Percentiles rank a stretch among this genome's conserved stretches.
Evolutionary conservation across 768 basidiomycete species (phyloP).

Genomic region (Collybia nuda): DNA sequence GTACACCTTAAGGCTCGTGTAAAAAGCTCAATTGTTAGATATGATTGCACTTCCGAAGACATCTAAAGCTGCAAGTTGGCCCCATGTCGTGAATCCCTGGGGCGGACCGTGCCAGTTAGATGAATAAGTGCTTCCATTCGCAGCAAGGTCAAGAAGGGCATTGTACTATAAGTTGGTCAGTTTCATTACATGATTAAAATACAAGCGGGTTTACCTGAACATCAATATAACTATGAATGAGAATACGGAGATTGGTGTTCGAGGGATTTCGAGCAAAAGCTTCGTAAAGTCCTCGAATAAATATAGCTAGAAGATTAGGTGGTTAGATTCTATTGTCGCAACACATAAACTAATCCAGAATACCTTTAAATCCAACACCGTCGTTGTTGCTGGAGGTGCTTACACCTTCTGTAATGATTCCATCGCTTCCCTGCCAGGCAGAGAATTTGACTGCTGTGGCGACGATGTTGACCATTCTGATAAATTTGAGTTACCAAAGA

Average conservation of each 20-base stretch:
- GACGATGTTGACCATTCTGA: slow-evolving; percentile 34
- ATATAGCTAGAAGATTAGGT: slow-evolving; percentile 27
- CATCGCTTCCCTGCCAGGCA: slow-evolving; percentile 47
- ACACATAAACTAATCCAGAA: no score
- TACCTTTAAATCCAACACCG: slow-evolving; percentile 53
- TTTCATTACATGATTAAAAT: not conserved
- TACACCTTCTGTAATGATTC: slow-evolving; percentile 53
- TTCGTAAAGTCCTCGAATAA: slow-evolving; percentile 49
- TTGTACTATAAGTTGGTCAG: slow-evolving; percentile 34
- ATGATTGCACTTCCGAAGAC: slow-evolving; percentile 38
- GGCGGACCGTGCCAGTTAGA: slow-evolving; percentile 48
- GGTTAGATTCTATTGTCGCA: no score
- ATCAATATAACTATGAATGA: slow-evolving; percentile 49
- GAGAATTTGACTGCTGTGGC: slow-evolving; percentile 42
- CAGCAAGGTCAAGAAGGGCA: slow-evolving; percentile 47
- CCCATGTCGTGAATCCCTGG: slow-evolving; percentile 45
- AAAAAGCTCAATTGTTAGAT: slow-evolving; percentile 25
- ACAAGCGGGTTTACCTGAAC: slow-evolving; percentile 40
- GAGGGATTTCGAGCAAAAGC: slow-evolving; percentile 37
- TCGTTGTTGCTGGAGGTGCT: slow-evolving; percentile 41
- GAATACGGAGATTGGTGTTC: slow-evolving; percentile 34
- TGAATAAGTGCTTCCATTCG: slow-evolving; percentile 41
- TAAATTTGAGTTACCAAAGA: not conserved
- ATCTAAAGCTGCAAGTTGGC: slow-evolving; percentile 47
- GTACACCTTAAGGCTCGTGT: no score